Evolutionary conservation across 1,139 yeast genomes (phyloP), one percentile per base, ranked within the genome.

Genomic region (Geotrichum reessii): DNA sequence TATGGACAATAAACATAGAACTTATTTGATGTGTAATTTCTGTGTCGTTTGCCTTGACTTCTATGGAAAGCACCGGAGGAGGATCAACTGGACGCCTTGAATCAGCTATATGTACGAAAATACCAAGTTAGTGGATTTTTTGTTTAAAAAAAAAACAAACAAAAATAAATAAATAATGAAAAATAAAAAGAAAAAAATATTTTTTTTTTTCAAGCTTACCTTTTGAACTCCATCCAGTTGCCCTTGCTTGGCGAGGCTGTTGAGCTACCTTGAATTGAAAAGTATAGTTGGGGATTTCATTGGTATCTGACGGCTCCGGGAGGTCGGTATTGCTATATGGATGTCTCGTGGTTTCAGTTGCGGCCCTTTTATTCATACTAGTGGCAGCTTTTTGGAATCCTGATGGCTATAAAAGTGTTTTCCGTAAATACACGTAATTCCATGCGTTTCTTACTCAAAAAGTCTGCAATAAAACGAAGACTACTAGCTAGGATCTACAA

Each of bases 71-170:
- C 21, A 70, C 71, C 1, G 73, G 73, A 14, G 73, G 73, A 24
- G 73, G 73, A 56, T 70, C 73, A 7, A 70, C 72, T 1, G 73
- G 73, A n/a, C 73, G 63, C 31, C 73, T 56, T 5, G 73, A 68
- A 56, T 70, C 73, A 37, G 70, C 69, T 64, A 25, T 19, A 21
- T 17, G 17, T 14, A 27, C 28, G 22, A 42, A 46, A 59, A 51
- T 57, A 58, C 11, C n/a, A 6, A 50, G 46, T n/a, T 22, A 50
- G 24, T 11, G 7, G 17, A 50, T 21, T n/a, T n/a, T n/a, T n/a
- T n/a, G n/a, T n/a, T n/a, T n/a, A n/a, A n/a, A n/a, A 24, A 50
- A 27, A 40, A 31, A 25, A 8, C 12, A 17, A 12, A 28, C 8
- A 46, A 14, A 31, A 46, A 37, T 17, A 37, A 14, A 22, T 5